A percentile compares a stretch with the other conserved stretches of the same genome.
Evolutionary conservation across 2,329 filamentous ascomycete species (phyloP).

Genomic region (Aspergillus brunneoviolaceus): DNA sequence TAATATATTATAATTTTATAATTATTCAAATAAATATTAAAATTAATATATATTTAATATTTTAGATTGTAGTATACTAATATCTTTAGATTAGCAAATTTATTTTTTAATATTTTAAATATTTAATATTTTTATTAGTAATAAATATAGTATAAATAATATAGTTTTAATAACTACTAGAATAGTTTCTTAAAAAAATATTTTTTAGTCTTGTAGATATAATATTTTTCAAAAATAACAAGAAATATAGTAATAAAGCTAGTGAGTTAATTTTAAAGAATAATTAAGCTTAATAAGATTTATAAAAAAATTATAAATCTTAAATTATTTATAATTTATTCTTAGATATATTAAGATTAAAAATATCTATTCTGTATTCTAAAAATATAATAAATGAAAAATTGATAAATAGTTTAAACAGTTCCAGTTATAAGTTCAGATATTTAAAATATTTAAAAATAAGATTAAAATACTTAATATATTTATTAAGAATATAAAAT

Average conservation of each 20-base stretch:
- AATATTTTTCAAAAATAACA: background rate
- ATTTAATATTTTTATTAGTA: too few species aligned
- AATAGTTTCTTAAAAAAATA: background rate
- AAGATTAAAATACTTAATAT: background rate
- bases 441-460: background rate
- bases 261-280: background rate
- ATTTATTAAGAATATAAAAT: background rate
- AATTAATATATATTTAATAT: background rate
- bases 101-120: too few species aligned
- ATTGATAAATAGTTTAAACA: background rate
- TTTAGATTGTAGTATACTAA: background rate
- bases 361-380: too few species aligned
- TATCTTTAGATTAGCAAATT: background rate
- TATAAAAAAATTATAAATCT: background rate
- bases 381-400: background rate
- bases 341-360: rapidly evolving
- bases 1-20: background rate
- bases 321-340: background rate
- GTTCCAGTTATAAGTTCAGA: background rate
- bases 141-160: background rate
- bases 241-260: background rate
- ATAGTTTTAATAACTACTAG: too few species aligned
- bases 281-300: background rate
- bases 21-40: background rate
- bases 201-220: background rate